Base-by-base conservation (phyloP, 192 early-diverging fungal genomes). In the Piromyces sp. region DNA sequence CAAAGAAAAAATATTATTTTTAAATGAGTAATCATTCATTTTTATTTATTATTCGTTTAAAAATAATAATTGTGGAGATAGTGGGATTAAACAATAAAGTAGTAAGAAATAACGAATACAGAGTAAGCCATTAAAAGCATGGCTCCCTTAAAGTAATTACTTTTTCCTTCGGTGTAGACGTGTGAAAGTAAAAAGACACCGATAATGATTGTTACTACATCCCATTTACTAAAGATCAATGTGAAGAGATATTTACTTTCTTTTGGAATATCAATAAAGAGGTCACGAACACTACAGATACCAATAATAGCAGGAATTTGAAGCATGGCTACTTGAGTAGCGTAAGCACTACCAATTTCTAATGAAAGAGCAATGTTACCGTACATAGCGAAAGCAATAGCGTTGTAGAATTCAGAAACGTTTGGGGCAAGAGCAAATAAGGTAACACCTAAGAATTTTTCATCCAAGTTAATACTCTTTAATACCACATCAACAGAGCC, bases 331-430 rank as follows among this genome's bases (percentile, higher is more conserved):
- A 96, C 96, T 84, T 99, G 97, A 78, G 97, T 91, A 1, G 95
- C 95, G 85, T 99, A 99, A 0, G 95, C 95, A 22, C 95, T 96
- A 36, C 95, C 96, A 82, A 99, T 97, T 87, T 99, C 97, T 84
- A 99, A 91, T 29, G 93, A 89, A 29, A 92, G 83, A 12, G 86
- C 88, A 86, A 94, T 94, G 85, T 96, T 97, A 82, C 94, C 94
- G 84, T 94, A 89, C 79, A 94, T 86, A 28, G 97, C 96, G 90
- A 99, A 99, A 11, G 95, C 94, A 84, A 97, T 96, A 51, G 96
- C 96, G 81, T 90, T 90, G 86, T 86, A 90, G 87, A 99, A 96
- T 87, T 99, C 97, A 14, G 97, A 96, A 68, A 97, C 92, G 80
- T 93, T 95, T n/a, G 97, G 97, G 9, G 96, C 96, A 82, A 98